phyloP scores from a whole-genome alignment of 257 asterid genomes.

The Forsythia suspensa region DNA sequence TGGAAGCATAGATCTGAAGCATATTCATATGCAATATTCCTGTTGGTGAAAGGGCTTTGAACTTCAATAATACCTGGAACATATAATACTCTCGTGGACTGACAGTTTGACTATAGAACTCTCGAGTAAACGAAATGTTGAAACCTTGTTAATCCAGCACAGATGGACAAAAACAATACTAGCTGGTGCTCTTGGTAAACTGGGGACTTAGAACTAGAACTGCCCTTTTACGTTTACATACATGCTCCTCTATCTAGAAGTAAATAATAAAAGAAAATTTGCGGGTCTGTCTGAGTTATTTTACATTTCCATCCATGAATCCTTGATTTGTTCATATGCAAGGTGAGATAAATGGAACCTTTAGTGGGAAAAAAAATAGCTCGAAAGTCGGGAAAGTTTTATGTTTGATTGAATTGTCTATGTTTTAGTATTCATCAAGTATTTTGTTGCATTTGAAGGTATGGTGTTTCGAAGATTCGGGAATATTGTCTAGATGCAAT shows the following conservation, averaged over 20 bases:
- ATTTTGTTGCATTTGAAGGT: conserved; percentile 47
- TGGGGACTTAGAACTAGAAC: not conserved
- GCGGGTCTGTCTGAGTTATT: not conserved
- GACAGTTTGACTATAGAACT: not conserved
- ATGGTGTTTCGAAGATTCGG: conserved; percentile 78
- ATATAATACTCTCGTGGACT: not conserved
- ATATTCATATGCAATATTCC: not conserved
- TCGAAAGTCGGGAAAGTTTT: not conserved
- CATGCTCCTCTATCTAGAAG: not conserved
- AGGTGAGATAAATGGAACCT: not conserved
- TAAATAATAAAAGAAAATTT: not conserved
- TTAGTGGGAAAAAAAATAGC: not conserved
- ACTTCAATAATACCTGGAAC: not conserved
- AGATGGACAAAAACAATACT: not conserved
- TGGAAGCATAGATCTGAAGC: not conserved
- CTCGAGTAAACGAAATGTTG: not conserved
- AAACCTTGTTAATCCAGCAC: not conserved
- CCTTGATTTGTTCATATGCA: not conserved
- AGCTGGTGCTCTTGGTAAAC: not conserved
- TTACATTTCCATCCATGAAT: not conserved
- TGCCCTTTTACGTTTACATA: not conserved
- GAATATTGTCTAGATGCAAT: conserved; percentile 80
- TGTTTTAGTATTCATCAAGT: conserved; percentile 17
- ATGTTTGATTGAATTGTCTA: not conserved
- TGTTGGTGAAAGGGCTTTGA: not conserved